A percentile compares a stretch with the other conserved stretches of the same genome.
Evolutionary conservation across 345 rosid genomes (phyloP).

Genomic region (Eucalyptus tenuipes): DNA sequence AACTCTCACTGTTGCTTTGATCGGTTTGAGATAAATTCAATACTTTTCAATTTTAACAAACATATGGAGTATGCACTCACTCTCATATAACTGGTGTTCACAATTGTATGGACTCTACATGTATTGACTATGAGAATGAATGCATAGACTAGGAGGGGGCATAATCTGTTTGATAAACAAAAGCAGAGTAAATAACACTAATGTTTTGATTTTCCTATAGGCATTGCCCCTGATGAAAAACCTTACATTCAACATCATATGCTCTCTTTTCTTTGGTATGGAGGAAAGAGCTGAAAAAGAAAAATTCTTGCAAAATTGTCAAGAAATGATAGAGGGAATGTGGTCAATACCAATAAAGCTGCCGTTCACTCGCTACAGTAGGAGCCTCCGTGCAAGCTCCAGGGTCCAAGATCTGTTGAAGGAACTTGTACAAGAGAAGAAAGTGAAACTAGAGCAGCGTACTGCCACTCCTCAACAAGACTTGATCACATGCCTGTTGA

Average conservation of each 20-base stretch:
- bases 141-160: fast-evolving
- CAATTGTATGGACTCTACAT: not conserved
- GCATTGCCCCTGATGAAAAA: conserved; percentile 18
- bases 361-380: conserved; percentile 16
- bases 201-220: not conserved
- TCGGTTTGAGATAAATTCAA: not conserved
- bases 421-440: conserved; percentile 25
- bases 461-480: conserved; percentile 16
- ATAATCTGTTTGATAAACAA: fast-evolving
- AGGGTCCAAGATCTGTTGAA: conserved; percentile 9
- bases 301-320: not conserved
- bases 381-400: conserved; percentile 24
- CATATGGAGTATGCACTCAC: not conserved
- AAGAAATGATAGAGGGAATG: conserved; percentile 2
- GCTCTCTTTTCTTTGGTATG: conserved; percentile 10
- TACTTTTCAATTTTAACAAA: not conserved
- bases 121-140: not conserved
- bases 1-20: not conserved
- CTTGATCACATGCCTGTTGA: conserved; percentile 34
- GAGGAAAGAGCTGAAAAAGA: conserved; percentile 5
- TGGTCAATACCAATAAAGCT: conserved; percentile 8
- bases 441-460: conserved; percentile 8
- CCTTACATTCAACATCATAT: conserved; percentile 20
- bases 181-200: not conserved
- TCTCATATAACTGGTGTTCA: not conserved